Conservation (phyloP, 805 yeast genomes). For the Blastobotrys chiropterorum region DNA sequence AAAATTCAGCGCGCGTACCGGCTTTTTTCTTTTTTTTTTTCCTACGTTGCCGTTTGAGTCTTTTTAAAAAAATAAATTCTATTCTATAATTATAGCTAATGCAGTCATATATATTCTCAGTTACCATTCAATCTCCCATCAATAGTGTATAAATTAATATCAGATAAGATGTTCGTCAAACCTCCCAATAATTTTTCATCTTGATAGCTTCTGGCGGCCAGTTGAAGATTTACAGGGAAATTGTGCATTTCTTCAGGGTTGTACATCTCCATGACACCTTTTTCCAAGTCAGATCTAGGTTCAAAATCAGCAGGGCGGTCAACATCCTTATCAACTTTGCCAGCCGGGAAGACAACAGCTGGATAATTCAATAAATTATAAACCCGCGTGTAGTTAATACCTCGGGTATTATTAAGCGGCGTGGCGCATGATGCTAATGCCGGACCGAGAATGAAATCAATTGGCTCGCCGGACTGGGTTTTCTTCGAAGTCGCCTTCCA, state of each 20-base stretch:
- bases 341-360: constrained; percentile 17
- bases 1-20: too few relatives aligned
- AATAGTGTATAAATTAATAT: background rate
- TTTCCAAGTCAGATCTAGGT: background rate
- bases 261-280: background rate
- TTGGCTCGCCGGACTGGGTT: constrained; percentile 36
- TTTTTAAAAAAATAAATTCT: too few relatives aligned
- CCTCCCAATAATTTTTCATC: constrained; percentile 2
- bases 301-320: background rate
- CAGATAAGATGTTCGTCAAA: background rate
- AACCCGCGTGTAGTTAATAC: constrained; percentile 10
- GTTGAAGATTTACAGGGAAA: background rate
- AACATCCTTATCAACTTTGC: constrained; percentile 21
- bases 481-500: constrained; percentile 36
- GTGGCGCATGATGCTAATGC: constrained; percentile 33
- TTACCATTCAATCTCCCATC: background rate
- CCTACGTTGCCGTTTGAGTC: too few relatives aligned
- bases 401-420: constrained; percentile 2
- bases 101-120: background rate
- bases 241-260: constrained; percentile 1
- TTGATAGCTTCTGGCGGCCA: background rate
- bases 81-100: background rate
- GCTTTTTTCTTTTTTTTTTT: too few relatives aligned
- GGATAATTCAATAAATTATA: constrained; percentile 21
- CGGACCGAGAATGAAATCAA: constrained; percentile 46